These are phyloP conservation scores for Macrolepiota albuminosa DNA, from an alignment of 768 basidiomycete species.

Conservation along the genomic window DNA sequence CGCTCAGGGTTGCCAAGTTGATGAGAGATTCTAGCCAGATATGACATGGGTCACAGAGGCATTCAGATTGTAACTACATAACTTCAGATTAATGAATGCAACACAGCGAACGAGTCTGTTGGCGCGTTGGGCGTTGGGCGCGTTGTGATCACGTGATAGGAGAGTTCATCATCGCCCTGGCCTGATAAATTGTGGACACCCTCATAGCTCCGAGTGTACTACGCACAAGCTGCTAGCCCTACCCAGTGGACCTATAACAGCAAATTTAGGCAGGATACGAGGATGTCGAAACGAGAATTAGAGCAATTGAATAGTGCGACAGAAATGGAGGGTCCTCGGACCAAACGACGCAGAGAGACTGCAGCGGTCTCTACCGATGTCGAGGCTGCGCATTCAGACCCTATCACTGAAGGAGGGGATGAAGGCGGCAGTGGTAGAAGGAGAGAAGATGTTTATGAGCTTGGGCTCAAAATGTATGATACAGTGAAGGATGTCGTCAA, in stretches of 20 bases:
- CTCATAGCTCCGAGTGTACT: conserved; percentile 2
- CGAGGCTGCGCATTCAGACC: conserved; percentile 32
- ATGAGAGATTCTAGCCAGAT: background rate
- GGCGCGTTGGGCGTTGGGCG: conserved; percentile 8
- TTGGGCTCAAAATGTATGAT: conserved; percentile 71
- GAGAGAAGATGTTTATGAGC: conserved; percentile 50
- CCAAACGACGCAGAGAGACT: conserved; percentile 40
- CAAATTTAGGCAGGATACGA: background rate
- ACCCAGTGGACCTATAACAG: conserved; percentile 5
- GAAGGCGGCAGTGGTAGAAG: conserved; percentile 19
- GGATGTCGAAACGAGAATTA: conserved; percentile 39
- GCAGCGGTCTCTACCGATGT: conserved; percentile 35
- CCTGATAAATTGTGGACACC: conserved; percentile 13
- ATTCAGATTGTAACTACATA: background rate
- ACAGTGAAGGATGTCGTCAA: conserved; percentile 77
- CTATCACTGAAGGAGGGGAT: conserved; percentile 19
- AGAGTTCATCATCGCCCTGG: conserved; percentile 12
- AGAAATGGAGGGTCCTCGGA: conserved; percentile 35
- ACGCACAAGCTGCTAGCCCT: conserved; percentile 6
- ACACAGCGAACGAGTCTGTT: background rate
- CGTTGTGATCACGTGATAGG: conserved; percentile 16
- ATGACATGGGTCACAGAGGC: background rate
- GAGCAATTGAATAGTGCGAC: conserved; percentile 28
- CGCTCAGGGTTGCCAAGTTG: conserved; percentile 44
- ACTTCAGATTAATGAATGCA: background rate